Evolutionary conservation across 495 filamentous ascomycete species (phyloP), one percentile per base, ranked within the genome.

Genomic region (Aspergillus saccharolyticus): DNA sequence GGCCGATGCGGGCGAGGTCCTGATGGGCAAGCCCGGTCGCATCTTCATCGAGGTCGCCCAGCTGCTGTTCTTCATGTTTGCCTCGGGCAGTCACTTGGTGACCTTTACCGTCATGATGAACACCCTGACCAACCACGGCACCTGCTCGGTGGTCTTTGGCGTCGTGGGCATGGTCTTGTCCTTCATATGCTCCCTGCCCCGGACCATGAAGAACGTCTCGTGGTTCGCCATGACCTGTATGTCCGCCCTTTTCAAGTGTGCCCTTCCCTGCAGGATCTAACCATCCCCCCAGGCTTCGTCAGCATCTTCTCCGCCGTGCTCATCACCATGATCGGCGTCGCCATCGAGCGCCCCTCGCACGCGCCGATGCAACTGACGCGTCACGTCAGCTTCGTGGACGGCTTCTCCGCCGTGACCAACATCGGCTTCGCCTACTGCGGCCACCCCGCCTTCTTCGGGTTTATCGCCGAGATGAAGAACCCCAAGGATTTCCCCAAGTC

Each of bases 381-480:
- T 12, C 52, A 65, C 3, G 66, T 66, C 16, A 62, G 63, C 48
- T 59, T 72, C n/a, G 64, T 59, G 54, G 62, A 59, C 16, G 68
- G 66, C 4, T 71, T 73, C 47, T 67, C 63, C 19, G 66, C 73
- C 3, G 66, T 70, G 4, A 65, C 68, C 16, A 73, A 74, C 44
- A 73, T 75, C 20, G 67, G 70, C 44, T 75, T 74, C 52, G 68
- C 76, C 17, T 75, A 71, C 65, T 70, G 65, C 74, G 70, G 86
- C 58, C 79, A 88, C 71, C 73, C 85, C 63, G 80, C 85, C 60
- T 85, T 89, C 71, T 88, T 91, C 73, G 80, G 76, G 56, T 87
- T 91, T 68, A 86, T 89, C 58, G 80, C 85, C 48, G 89, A 92
- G 67, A 84, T 92, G 79, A 80, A 84, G 57, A 79, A 83, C 0